Evolutionary conservation across 2,329 filamentous ascomycete genomes (phyloP).

Genomic region (Colletotrichum salicis): DNA sequence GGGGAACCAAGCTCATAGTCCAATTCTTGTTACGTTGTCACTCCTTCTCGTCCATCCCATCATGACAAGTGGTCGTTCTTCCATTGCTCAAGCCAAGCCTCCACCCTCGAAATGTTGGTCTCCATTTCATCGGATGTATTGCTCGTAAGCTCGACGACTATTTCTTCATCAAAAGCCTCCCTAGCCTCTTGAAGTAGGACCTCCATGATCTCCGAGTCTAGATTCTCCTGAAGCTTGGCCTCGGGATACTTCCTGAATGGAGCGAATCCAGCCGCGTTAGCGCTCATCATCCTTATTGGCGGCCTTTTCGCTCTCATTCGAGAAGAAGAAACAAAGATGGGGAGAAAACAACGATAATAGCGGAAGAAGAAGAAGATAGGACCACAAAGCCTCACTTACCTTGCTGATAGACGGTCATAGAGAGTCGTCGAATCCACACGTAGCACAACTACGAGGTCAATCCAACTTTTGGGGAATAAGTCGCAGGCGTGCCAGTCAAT

Average conservation of each 20-base stretch:
- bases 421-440: slow-evolving; percentile 82
- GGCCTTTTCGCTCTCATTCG: not conserved
- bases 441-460: slow-evolving; percentile 93
- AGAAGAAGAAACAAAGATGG: not conserved
- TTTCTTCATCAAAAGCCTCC: slow-evolving; percentile 85
- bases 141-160: slow-evolving; percentile 89
- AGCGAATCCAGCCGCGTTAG: not conserved
- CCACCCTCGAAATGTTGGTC: slow-evolving; percentile 84
- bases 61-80: slow-evolving; percentile 63
- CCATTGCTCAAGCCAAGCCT: slow-evolving; percentile 86
- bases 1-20: not conserved
- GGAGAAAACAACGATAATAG: not conserved
- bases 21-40: not conserved
- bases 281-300: not conserved
- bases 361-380: not conserved
- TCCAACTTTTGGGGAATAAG: slow-evolving; percentile 90
- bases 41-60: slow-evolving; percentile 38
- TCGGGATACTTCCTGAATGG: slow-evolving; percentile 78
- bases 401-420: slow-evolving; percentile 83
- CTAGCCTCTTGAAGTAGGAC: slow-evolving; percentile 90
- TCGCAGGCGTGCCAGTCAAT: slow-evolving; percentile 99
- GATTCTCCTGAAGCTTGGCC: slow-evolving; percentile 91
- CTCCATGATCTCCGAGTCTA: slow-evolving; percentile 98
- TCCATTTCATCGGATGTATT: slow-evolving; percentile 88
- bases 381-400: slow-evolving; percentile 58